Conservation (phyloP, 768 basidiomycete species). For the Pulveroboletus sp. region DNA sequence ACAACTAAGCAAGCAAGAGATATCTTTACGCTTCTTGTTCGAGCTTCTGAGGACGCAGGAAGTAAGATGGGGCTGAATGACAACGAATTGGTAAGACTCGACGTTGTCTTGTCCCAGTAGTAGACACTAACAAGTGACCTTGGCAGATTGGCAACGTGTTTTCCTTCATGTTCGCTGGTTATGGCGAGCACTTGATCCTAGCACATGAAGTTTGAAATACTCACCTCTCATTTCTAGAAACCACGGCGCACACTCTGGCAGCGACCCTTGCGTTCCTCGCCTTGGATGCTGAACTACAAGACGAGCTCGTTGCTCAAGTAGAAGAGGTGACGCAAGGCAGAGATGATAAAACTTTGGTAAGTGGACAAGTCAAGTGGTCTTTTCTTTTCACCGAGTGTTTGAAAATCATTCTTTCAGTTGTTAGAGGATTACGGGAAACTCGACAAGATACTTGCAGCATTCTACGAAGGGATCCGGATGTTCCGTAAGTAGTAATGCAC, state of each 20-base stretch:
- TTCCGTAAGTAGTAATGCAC: slow-evolving; percentile 25
- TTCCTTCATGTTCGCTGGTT: slow-evolving; percentile 52
- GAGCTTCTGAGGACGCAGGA: slow-evolving; percentile 18
- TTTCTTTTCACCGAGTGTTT: neutral
- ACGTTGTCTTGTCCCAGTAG: neutral
- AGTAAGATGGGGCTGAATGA: slow-evolving; percentile 13
- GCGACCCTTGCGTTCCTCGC: slow-evolving; percentile 32
- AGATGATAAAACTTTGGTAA: slow-evolving; percentile 15
- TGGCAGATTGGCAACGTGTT: slow-evolving; percentile 47
- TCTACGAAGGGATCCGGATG: slow-evolving; percentile 32
- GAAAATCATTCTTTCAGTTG: slow-evolving; percentile 2
- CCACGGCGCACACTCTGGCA: slow-evolving; percentile 30
- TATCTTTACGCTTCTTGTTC: slow-evolving; percentile 18
- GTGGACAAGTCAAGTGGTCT: neutral
- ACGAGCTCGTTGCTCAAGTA: slow-evolving; percentile 31
- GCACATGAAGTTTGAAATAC: neutral
- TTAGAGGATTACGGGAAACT: slow-evolving; percentile 26
- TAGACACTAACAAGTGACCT: neutral
- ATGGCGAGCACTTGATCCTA: slow-evolving; percentile 35
- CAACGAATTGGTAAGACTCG: slow-evolving; percentile 15
- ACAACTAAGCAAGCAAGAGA: slow-evolving; percentile 10
- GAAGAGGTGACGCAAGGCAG: slow-evolving; percentile 20
- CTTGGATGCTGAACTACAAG: slow-evolving; percentile 27
- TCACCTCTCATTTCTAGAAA: slow-evolving; percentile 21
- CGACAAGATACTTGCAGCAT: slow-evolving; percentile 27